Conservation (phyloP, 192 early-diverging fungal species). For the Gonapodya sp. region DNA sequence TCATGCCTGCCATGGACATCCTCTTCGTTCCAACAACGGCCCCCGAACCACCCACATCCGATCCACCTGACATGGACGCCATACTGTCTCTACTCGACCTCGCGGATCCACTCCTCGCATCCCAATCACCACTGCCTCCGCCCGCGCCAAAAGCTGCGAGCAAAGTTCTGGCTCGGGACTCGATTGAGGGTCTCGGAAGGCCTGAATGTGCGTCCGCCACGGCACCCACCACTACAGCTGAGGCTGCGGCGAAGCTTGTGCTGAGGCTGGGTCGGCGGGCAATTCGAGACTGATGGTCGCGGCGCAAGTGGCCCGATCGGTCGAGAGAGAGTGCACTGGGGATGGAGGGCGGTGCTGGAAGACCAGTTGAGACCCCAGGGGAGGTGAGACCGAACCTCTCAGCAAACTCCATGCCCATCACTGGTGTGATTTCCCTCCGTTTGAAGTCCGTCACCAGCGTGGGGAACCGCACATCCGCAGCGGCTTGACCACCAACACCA, state of each 20-base stretch:
- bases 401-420: background rate
- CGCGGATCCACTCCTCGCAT: background rate
- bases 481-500: background rate
- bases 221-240: background rate
- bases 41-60: background rate
- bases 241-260: background rate
- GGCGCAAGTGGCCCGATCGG: no score
- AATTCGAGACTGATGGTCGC: no score
- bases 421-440: background rate
- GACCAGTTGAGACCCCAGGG: no score
- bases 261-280: background rate
- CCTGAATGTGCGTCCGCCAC: background rate
- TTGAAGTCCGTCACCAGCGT: background rate
- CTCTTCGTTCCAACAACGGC: no score
- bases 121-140: background rate
- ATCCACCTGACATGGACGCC: background rate
- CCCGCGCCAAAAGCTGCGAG: background rate
- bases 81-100: background rate
- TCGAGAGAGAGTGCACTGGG: background rate
- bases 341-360: background rate
- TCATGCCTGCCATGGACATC: no score
- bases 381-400: background rate
- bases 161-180: background rate
- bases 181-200: background rate
- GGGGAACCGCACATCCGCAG: background rate